Base-by-base conservation (phyloP, 2,329 filamentous ascomycete species). In the Davidsoniella neocaledoniae region DNA sequence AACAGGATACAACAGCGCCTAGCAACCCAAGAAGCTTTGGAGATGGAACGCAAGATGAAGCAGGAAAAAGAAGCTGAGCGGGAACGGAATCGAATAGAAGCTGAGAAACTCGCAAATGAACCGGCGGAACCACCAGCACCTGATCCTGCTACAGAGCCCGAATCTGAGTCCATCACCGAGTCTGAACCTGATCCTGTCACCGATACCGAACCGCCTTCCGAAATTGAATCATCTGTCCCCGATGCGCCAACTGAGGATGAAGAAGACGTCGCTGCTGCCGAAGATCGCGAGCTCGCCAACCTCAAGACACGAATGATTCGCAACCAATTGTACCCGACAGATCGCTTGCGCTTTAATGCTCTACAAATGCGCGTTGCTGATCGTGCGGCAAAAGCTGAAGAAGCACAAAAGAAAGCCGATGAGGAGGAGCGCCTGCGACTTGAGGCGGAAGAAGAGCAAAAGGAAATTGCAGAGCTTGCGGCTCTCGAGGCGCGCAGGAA, bases 231-330 rank as follows among this genome's bases (percentile, higher is more conserved):
- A 9, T 53, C 51, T 9, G 51, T 47, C 8, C 47, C 51, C 2
- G 51, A 53, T 36, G 48, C 51, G 2, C 51, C 43, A 25, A 53
- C 51, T 25, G 51, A 53, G 36, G 51, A 53, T 21, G 51, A 53
- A 14, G 51, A 50, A 33, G 47, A 49, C 16, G 47, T 41, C 3
- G 26, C 41, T 37, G 26, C 36, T 37, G 47, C 43, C 21, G 51
- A 47, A 36, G 47, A 49, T 7, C 37, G 39, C 9, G 51, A 53
- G 33, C 44, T 46, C 14, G 21, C 44, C n/a, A n/a, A 25, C 7
- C 51, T 53, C 38, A 43, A 43, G 4, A 43, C 46, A 37, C 47
- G 48, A 21, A 48, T 48, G 25, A 21, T 37, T 21, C 43, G 43
- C 3, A 53, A 53, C 29, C 47, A 49, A 29, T 39, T 53, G 12